Evolutionary conservation across 441 rosid species (phyloP).

Genomic region (Kokia cookei): DNA sequence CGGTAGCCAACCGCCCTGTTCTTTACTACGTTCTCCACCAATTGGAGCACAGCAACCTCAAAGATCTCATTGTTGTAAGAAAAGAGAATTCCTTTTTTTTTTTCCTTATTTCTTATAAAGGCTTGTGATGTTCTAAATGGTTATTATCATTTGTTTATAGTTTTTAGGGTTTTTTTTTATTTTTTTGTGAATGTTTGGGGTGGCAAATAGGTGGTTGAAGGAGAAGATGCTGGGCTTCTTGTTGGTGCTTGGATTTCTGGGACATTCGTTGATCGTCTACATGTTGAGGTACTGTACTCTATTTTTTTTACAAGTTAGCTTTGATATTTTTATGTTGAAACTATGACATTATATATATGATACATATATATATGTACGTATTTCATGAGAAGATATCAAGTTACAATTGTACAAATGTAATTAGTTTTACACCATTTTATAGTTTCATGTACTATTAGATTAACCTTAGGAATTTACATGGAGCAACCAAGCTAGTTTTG

Average conservation of each 20-base stretch:
- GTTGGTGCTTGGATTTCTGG: slow-evolving; percentile 88
- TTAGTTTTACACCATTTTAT: not conserved
- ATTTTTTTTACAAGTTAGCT: not conserved
- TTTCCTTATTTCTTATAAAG: not conserved
- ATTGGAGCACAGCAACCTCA: slow-evolving; percentile 64
- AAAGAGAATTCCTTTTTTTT: too few relatives aligned
- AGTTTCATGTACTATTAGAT: not conserved
- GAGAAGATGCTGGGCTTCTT: slow-evolving; percentile 68
- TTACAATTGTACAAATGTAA: too few relatives aligned
- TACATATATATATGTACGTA: too few relatives aligned
- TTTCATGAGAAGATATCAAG: too few relatives aligned
- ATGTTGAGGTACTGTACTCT: slow-evolving; percentile 58
- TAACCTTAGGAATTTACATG: not conserved
- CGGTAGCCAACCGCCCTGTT: slow-evolving; percentile 85
- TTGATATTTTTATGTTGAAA: not conserved
- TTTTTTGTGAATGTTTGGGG: slow-evolving; percentile 1
- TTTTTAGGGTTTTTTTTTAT: not conserved
- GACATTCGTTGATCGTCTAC: slow-evolving; percentile 79
- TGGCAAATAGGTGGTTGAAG: slow-evolving; percentile 82
- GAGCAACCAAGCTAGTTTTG: not conserved
- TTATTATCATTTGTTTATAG: not conserved
- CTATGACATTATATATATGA: too few relatives aligned
- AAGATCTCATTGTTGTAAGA: slow-evolving; percentile 80
- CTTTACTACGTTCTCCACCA: slow-evolving; percentile 76
- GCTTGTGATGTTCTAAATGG: not conserved